Evolutionary conservation across 78 protist species (phyloP).

Genomic region (Planoprotostelium fungivorum): DNA sequence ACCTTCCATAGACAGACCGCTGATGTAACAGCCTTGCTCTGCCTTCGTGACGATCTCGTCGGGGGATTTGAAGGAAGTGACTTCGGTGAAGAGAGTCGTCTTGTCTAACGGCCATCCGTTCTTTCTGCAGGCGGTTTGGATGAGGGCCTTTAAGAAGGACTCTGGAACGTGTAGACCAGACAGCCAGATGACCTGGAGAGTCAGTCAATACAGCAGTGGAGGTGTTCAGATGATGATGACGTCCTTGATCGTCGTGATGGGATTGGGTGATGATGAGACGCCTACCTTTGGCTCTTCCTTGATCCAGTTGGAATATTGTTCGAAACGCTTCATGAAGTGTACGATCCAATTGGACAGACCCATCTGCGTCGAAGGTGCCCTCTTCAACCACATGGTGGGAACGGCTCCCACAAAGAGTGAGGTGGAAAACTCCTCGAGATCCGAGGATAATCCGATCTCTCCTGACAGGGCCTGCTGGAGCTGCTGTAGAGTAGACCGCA

Average conservation of each 20-base stretch:
- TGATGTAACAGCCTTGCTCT: constrained; percentile 74
- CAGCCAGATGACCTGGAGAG: constrained; percentile 87
- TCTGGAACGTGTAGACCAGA: constrained; percentile 91
- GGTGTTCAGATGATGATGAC: too few species aligned
- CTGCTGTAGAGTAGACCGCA: constrained; percentile 47
- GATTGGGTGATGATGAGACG: constrained; percentile 69
- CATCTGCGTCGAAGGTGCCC: constrained; percentile 79
- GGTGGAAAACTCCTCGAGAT: constrained; percentile 72
- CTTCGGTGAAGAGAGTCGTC: constrained; percentile 18
- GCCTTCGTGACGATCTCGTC: constrained; percentile 19
- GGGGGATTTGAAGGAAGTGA: constrained; percentile 24
- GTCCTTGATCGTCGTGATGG: constrained; percentile 78
- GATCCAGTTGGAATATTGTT: not conserved
- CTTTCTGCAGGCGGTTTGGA: constrained; percentile 86
- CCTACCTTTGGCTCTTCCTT: not conserved
- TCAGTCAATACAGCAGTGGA: too few species aligned
- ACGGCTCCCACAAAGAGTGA: constrained; percentile 73
- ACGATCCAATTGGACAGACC: constrained; percentile 78
- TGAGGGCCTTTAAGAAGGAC: constrained; percentile 83
- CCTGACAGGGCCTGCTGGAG: constrained; percentile 82
- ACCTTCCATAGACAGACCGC: constrained; percentile 86
- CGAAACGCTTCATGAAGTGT: constrained; percentile 33
- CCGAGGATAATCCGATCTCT: constrained; percentile 79
- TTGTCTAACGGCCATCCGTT: constrained; percentile 91
- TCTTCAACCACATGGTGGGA: constrained; percentile 72